Conservation (phyloP, 306 rosid species). For the Hippophae tibetana region DNA sequence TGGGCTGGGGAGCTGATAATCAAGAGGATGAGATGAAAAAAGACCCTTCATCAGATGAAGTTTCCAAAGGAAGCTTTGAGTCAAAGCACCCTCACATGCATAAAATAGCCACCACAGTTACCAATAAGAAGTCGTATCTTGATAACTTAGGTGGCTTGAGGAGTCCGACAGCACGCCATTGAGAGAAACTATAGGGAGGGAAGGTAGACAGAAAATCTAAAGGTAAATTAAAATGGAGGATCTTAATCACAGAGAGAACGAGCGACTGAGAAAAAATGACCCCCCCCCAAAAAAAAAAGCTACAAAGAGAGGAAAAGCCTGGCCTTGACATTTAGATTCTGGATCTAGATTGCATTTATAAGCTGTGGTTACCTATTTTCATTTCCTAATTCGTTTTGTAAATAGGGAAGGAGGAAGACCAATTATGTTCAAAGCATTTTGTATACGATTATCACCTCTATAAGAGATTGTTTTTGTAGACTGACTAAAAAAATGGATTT, state of each 20-base stretch:
- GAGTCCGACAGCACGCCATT: conserved; percentile 85
- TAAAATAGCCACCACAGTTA: conserved; percentile 36
- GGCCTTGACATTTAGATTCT: conserved; percentile 15
- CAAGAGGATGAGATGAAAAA: conserved; percentile 37
- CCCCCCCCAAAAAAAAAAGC: too few species aligned
- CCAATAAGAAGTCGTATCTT: conserved; percentile 64
- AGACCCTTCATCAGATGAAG: conserved; percentile 33
- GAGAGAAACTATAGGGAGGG: conserved; percentile 12
- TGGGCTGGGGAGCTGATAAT: conserved; percentile 68
- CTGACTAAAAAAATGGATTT: conserved; percentile 13
- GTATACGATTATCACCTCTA: conserved; percentile 16
- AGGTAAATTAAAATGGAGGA: not conserved
- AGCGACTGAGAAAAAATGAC: conserved; percentile 13
- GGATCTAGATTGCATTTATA: conserved; percentile 17
- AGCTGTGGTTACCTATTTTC: conserved; percentile 30
- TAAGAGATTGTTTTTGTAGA: conserved; percentile 22
- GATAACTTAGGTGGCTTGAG: conserved; percentile 69
- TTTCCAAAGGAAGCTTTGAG: conserved; percentile 26
- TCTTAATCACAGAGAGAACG: conserved; percentile 7
- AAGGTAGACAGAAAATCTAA: not conserved
- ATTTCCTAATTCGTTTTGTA: conserved; percentile 40
- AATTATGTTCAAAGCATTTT: conserved; percentile 26
- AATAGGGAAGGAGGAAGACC: conserved; percentile 36
- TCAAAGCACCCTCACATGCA: conserved; percentile 25
- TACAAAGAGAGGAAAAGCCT: conserved; percentile 11